These are phyloP conservation scores for Spathaspora sp. DNA, from an alignment of 1,139 yeast species.

Conservation along the genomic window DNA sequence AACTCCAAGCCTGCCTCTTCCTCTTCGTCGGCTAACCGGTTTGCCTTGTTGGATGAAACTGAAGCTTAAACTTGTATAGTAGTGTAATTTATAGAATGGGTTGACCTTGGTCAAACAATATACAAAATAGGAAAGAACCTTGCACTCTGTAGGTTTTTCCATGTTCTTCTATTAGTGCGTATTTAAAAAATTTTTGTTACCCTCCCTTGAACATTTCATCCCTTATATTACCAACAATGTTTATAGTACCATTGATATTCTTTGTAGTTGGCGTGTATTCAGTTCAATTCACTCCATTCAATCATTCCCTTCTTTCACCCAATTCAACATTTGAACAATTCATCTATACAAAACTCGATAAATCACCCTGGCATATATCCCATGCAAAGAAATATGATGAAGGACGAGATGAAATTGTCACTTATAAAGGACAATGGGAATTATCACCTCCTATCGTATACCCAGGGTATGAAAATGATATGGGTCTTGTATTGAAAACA, in stretches of 20 bases:
- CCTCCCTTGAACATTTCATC: not conserved
- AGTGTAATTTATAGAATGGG: not conserved
- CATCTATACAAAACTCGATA: conserved; percentile 33
- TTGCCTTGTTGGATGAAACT: conserved; percentile 49
- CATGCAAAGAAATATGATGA: conserved; percentile 54
- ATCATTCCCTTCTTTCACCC: conserved; percentile 23
- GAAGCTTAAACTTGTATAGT: conserved; percentile 37
- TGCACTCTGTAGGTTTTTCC: not conserved
- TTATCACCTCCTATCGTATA: conserved; percentile 53
- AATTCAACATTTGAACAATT: conserved; percentile 74
- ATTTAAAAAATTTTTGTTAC: not conserved
- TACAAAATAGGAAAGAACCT: not conserved
- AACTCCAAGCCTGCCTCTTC: conserved; percentile 13
- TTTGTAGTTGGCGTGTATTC: not conserved
- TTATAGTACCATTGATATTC: not conserved
- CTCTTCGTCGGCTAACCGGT: conserved; percentile 33
- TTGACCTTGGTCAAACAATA: not conserved
- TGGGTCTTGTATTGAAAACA: conserved; percentile 72
- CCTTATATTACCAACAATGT: not conserved
- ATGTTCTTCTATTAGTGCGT: not conserved
- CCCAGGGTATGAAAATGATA: conserved; percentile 62
- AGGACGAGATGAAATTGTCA: conserved; percentile 24
- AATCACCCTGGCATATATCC: conserved; percentile 64
- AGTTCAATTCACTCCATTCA: conserved; percentile 28
- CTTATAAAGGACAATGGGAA: conserved; percentile 73